Evolutionary conservation across 768 basidiomycete species (phyloP).

Genomic region (Tricholoma furcatifolium): DNA sequence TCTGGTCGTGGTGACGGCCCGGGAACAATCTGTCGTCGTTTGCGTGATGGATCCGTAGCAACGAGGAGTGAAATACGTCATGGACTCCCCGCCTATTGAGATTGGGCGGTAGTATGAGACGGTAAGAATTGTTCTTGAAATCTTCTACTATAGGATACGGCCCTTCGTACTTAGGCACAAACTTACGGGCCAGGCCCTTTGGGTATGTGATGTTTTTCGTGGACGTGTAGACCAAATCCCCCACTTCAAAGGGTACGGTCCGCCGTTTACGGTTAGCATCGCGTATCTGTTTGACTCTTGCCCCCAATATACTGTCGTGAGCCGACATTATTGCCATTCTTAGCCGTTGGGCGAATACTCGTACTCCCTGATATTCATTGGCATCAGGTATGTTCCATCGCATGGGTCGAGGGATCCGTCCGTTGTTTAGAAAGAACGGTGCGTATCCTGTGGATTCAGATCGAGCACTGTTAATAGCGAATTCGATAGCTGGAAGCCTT

Average conservation of each 20-base stretch:
- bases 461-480: too few species aligned
- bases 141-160: not conserved
- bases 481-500: not conserved
- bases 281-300: not conserved
- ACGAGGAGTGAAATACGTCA: not conserved
- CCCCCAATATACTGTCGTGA: not conserved
- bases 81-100: not conserved
- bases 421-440: too few species aligned
- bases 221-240: not conserved
- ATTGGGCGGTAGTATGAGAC: not conserved
- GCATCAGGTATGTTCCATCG: not conserved
- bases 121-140: not conserved
- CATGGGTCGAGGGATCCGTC: not conserved
- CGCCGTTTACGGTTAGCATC: not conserved
- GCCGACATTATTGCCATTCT: not conserved
- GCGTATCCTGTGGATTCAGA: too few species aligned
- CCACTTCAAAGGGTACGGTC: not conserved
- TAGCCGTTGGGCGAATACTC: not conserved
- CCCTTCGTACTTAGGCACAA: not conserved
- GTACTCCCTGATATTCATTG: not conserved
- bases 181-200: not conserved
- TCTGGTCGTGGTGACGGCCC: too few species aligned
- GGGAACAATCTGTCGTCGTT: not conserved
- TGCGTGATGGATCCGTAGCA: not conserved
- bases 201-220: not conserved